Conservation (phyloP, 2,329 filamentous ascomycete species). For the Lachnellula occidentalis region DNA sequence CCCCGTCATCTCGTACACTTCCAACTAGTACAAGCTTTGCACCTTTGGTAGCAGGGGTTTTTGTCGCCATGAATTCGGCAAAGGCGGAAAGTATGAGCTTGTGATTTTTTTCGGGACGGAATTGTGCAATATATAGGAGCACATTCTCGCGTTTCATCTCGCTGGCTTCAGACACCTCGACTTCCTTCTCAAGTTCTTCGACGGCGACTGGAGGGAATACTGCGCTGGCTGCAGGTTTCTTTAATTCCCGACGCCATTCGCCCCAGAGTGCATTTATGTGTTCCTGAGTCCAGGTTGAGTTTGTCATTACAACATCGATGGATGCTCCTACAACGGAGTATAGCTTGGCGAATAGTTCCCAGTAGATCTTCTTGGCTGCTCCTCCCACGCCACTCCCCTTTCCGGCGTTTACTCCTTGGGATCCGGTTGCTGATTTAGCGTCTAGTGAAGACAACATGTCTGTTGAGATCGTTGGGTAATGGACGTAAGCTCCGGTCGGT, state of each 20-base stretch:
- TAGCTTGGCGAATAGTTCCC: slow-evolving; percentile 74
- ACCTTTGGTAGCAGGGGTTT: slow-evolving; percentile 43
- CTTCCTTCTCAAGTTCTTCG: slow-evolving; percentile 68
- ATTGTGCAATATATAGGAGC: slow-evolving; percentile 92
- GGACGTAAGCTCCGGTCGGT: slow-evolving; percentile 88
- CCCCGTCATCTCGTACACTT: slow-evolving; percentile 79
- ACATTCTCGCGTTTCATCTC: slow-evolving; percentile 65
- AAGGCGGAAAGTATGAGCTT: slow-evolving; percentile 80
- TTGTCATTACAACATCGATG: slow-evolving; percentile 94
- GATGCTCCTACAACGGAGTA: slow-evolving; percentile 80
- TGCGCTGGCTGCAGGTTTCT: slow-evolving; percentile 52
- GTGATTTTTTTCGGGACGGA: slow-evolving; percentile 96
- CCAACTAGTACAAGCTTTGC: slow-evolving; percentile 79
- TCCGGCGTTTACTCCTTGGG: slow-evolving; percentile 76
- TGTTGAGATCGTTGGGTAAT: slow-evolving; percentile 97
- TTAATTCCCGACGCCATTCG: slow-evolving; percentile 42
- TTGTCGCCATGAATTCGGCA: slow-evolving; percentile 62
- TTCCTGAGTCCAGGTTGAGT: slow-evolving; percentile 86
- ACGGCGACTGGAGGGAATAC: slow-evolving; percentile 94
- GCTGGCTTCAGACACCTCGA: slow-evolving; percentile 64
- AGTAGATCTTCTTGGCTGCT: slow-evolving; percentile 71
- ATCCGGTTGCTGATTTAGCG: slow-evolving; percentile 50
- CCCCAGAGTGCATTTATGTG: slow-evolving; percentile 82
- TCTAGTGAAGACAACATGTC: slow-evolving; percentile 90
- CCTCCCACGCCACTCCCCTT: slow-evolving; percentile 69